A percentile compares a stretch with the other conserved stretches of the same genome.
Evolutionary conservation across 2,329 filamentous ascomycete genomes (phyloP).

Genomic region (Diaporthe citri): DNA sequence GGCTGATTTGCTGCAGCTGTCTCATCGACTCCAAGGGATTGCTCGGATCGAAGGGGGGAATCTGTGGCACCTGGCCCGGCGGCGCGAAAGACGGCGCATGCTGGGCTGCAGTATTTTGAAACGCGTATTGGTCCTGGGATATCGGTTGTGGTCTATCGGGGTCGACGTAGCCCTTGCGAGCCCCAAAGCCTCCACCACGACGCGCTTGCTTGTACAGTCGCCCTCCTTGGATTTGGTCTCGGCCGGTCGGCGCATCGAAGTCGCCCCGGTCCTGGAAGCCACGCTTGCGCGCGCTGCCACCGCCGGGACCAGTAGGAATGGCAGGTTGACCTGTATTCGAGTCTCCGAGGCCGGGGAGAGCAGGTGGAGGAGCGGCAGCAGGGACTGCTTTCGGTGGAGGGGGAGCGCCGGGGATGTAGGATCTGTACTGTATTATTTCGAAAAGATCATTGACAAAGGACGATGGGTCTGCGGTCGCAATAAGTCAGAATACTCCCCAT

Average conservation of each 20-base stretch:
- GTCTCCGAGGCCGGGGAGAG: slow-evolving; percentile 3
- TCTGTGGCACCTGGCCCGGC: slow-evolving; percentile 41
- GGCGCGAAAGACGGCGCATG: slow-evolving; percentile 44
- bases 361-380: slow-evolving; percentile 29
- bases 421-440: slow-evolving; percentile 71
- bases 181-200: slow-evolving; percentile 56
- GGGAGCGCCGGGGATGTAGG: slow-evolving; percentile 69
- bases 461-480: slow-evolving; percentile 59
- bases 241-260: slow-evolving; percentile 44
- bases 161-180: slow-evolving; percentile 39
- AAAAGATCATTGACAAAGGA: slow-evolving; percentile 81
- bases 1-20: slow-evolving; percentile 73
- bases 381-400: slow-evolving; percentile 51
- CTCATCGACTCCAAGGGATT: slow-evolving; percentile 73
- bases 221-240: slow-evolving; percentile 51
- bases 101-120: slow-evolving; percentile 32
- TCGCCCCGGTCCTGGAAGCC: slow-evolving; percentile 66
- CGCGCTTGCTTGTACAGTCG: slow-evolving; percentile 72
- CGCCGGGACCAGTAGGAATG: slow-evolving; percentile 46
- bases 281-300: slow-evolving; percentile 60
- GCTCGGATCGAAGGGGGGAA: slow-evolving; percentile 68
- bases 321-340: not conserved
- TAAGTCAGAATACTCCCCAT: not conserved
- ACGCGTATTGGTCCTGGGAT: slow-evolving; percentile 36
- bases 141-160: slow-evolving; percentile 45